These are phyloP conservation scores for Kondoa malvinella DNA, from an alignment of 768 basidiomycete genomes.

Conservation along the genomic window DNA sequence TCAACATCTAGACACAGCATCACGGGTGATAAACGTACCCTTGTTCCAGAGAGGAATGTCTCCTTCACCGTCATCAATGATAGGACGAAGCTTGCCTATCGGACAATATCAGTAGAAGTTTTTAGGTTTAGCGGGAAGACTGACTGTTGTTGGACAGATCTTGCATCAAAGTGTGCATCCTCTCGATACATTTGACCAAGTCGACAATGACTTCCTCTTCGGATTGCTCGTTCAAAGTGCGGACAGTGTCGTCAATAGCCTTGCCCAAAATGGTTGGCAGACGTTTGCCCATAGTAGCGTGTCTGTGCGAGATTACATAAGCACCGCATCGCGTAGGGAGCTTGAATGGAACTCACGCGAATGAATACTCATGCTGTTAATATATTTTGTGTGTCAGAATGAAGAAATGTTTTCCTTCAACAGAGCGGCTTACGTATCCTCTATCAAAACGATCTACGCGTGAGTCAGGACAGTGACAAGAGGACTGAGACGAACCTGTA, in stretches of 20 bases:
- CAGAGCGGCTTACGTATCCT: no score
- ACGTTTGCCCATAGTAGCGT: constrained; percentile 91
- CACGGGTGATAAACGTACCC: constrained; percentile 20
- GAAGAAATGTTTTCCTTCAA: no score
- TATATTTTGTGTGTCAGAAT: no score
- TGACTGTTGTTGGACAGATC: constrained; percentile 45
- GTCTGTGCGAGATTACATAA: constrained; percentile 68
- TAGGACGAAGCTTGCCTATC: constrained; percentile 56
- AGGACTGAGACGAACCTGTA: constrained; percentile 23
- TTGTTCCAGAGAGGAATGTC: constrained; percentile 95
- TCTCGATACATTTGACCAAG: constrained; percentile 42
- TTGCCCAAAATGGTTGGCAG: constrained; percentile 90
- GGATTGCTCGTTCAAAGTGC: constrained; percentile 58
- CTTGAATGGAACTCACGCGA: no score
- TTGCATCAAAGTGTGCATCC: constrained; percentile 76
- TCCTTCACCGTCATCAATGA: constrained; percentile 75
- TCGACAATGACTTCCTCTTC: neutral
- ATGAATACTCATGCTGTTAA: constrained; percentile 31
- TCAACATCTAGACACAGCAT: neutral
- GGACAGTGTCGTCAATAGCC: constrained; percentile 77
- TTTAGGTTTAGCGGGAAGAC: neutral
- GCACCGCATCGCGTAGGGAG: no score
- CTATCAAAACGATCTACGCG: no score
- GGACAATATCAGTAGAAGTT: neutral
- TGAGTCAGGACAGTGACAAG: constrained; percentile 22